These are phyloP conservation scores for Diaporthe australafricana DNA, from an alignment of 2,329 filamentous ascomycete genomes.

Conservation along the genomic window DNA sequence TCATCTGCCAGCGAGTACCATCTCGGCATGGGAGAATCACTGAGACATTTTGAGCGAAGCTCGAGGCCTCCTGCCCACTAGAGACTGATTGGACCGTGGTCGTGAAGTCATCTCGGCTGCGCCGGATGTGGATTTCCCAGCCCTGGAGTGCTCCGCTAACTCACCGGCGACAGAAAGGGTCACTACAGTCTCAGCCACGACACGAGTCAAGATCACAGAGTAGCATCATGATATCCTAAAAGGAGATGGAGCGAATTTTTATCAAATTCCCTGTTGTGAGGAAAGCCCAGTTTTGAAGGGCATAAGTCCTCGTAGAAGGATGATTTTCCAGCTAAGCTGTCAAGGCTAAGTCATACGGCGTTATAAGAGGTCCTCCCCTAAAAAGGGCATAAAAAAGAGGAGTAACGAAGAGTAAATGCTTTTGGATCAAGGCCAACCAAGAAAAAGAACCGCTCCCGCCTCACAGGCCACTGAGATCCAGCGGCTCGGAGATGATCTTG, in stretches of 20 bases:
- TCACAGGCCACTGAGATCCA: constrained; percentile 20
- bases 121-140: too few species aligned
- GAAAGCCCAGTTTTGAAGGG: not conserved
- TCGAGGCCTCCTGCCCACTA: too few species aligned
- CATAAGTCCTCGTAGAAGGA: not conserved
- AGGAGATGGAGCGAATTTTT: not conserved
- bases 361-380: constrained; percentile 21
- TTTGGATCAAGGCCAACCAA: not conserved
- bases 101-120: too few species aligned
- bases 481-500: constrained; percentile 18
- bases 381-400: constrained; percentile 17
- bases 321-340: constrained; percentile 23
- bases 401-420: too few species aligned
- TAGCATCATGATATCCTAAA: not conserved
- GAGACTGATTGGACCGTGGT: too few species aligned
- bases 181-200: not conserved
- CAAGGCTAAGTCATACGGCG: constrained; percentile 29
- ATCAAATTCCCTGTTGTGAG: not conserved
- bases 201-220: not conserved
- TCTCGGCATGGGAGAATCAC: too few species aligned
- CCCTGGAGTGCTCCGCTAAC: not conserved
- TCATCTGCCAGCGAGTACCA: too few species aligned
- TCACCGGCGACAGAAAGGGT: accelerated
- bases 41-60: too few species aligned
- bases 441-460: not conserved